These are phyloP conservation scores for Amorphotheca resinae DNA, from an alignment of 495 filamentous ascomycete genomes.

Conservation along the genomic window DNA sequence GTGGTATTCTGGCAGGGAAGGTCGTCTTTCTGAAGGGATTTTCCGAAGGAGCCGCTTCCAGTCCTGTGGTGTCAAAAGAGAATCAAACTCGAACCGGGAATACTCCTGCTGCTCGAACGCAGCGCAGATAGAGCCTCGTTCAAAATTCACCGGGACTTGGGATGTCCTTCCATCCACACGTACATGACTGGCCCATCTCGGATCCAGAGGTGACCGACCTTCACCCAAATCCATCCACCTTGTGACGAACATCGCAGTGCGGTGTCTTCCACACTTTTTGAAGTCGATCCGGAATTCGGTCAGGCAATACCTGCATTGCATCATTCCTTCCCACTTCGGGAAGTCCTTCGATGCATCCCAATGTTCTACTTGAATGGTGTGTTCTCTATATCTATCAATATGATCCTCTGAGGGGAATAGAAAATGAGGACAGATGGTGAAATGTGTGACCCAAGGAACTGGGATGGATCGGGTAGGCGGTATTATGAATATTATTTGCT, in stretches of 20 bases:
- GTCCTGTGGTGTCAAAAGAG: slow-evolving; percentile 2
- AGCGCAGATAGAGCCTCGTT: slow-evolving; percentile 8
- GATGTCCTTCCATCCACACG: too few relatives aligned
- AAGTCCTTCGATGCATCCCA: neutral
- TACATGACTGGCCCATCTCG: slow-evolving; percentile 3
- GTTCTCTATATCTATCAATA: neutral
- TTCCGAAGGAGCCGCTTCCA: slow-evolving; percentile 5
- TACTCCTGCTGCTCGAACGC: slow-evolving; percentile 5
- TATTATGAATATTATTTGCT: slow-evolving; percentile 1
- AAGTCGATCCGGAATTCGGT: slow-evolving; percentile 12
- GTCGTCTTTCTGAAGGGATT: neutral
- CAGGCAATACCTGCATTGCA: slow-evolving; percentile 8
- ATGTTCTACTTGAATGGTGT: neutral
- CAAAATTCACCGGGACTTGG: neutral
- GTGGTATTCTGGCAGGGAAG: neutral
- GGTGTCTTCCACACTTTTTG: slow-evolving; percentile 4
- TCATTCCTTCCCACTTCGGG: slow-evolving; percentile 1
- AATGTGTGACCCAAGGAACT: neutral
- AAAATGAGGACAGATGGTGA: slow-evolving; percentile 1
- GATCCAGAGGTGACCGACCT: slow-evolving; percentile 3
- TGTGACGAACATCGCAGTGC: slow-evolving; percentile 8
- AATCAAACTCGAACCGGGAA: slow-evolving; percentile 5
- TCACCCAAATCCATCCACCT: slow-evolving; percentile 10
- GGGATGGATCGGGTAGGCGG: neutral
- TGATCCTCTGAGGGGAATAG: neutral